Percentiles rank a stretch among this genome's conserved stretches.
Evolutionary conservation across 768 basidiomycete species (phyloP).

Genomic region (Leccinum disarticulatum): DNA sequence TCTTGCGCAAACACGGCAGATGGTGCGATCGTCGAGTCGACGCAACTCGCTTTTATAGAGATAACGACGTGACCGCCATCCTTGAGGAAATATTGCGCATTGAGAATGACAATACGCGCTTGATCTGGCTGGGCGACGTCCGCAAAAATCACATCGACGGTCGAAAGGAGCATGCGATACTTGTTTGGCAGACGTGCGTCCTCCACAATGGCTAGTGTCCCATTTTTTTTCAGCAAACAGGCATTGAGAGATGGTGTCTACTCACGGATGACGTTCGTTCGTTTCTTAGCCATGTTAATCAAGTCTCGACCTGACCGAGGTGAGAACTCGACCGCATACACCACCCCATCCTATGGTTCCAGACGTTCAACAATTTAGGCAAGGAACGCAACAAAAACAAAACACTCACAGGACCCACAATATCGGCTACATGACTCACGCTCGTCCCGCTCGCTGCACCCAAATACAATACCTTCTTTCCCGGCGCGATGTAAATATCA

Average conservation of each 20-base stretch:
- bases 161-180: slow-evolving; percentile 94
- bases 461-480: slow-evolving; percentile 94
- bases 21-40: slow-evolving; percentile 93
- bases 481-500: slow-evolving; percentile 88
- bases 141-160: slow-evolving; percentile 97
- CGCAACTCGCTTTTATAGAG: slow-evolving; percentile 98
- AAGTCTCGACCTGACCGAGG: slow-evolving; percentile 94
- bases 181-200: slow-evolving; percentile 95
- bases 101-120: slow-evolving; percentile 91
- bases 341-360: slow-evolving; percentile 78
- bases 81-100: slow-evolving; percentile 95
- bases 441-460: slow-evolving; percentile 98
- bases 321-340: slow-evolving; percentile 99
- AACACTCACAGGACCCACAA: slow-evolving; percentile 85
- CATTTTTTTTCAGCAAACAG: neutral
- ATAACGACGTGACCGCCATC: slow-evolving; percentile 90
- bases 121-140: slow-evolving; percentile 99
- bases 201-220: slow-evolving; percentile 80
- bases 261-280: slow-evolving; percentile 97
- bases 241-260: slow-evolving; percentile 13
- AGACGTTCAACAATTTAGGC: slow-evolving; percentile 7
- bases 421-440: slow-evolving; percentile 98
- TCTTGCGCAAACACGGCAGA: slow-evolving; percentile 88
- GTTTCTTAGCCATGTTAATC: slow-evolving; percentile 99
- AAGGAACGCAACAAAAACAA: neutral